phyloP scores from a whole-genome alignment of 2,329 filamentous ascomycete genomes.

The Fusarium nelsonii region DNA sequence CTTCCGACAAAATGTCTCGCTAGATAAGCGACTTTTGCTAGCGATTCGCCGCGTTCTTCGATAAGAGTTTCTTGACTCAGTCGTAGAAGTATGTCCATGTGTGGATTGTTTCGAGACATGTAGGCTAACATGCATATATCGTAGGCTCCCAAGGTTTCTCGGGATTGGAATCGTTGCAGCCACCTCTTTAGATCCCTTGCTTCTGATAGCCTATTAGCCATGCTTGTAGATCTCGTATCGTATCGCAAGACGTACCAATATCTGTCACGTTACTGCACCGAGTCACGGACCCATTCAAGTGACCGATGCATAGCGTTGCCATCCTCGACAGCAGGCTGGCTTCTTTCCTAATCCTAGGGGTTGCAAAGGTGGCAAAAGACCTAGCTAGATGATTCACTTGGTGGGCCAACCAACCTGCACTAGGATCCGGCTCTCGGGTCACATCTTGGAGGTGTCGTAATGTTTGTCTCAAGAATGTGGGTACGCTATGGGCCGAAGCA shows the following conservation, averaged over 20 bases:
- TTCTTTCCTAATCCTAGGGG: constrained; percentile 1
- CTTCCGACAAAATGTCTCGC: neutral
- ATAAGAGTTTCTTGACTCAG: neutral
- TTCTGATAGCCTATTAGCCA: neutral
- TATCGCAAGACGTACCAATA: neutral
- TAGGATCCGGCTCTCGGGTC: neutral
- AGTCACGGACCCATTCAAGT: neutral
- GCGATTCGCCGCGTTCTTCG: neutral
- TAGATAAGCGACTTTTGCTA: neutral
- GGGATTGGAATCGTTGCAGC: neutral
- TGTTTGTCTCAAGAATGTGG: neutral
- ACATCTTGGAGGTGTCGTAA: neutral
- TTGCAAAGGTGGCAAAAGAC: neutral
- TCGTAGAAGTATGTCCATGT: neutral
- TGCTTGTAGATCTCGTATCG: neutral
- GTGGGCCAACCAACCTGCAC: neutral
- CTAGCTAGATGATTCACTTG: neutral
- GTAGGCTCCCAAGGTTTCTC: neutral
- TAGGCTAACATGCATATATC: neutral
- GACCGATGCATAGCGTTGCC: neutral
- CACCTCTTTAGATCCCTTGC: neutral
- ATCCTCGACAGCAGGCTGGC: neutral
- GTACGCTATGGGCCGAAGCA: neutral
- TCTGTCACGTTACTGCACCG: neutral
- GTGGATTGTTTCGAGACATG: neutral